A percentile compares a stretch with the other conserved stretches of the same genome.
These are phyloP conservation scores for Trichosanthes cucumerina DNA, from an alignment of 306 rosid species.

Conservation along the genomic window DNA sequence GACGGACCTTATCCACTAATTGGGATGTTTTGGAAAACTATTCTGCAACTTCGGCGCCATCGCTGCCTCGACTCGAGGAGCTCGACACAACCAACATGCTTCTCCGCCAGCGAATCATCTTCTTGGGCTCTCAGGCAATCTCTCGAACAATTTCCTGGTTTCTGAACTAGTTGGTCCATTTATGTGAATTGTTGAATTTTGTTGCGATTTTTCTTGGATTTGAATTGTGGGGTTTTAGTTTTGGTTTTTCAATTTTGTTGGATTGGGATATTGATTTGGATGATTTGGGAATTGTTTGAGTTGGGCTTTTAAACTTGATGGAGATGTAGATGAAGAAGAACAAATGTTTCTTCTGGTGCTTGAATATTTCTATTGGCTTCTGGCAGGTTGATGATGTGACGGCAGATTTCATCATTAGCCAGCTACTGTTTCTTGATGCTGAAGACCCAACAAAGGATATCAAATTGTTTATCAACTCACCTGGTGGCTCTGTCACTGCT, in stretches of 20 bases:
- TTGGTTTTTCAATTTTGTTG: background rate
- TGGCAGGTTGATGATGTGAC: slow-evolving; percentile 84
- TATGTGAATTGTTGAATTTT: background rate
- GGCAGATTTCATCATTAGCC: slow-evolving; percentile 82
- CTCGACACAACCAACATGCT: slow-evolving; percentile 86
- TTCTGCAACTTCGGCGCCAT: slow-evolving; percentile 33
- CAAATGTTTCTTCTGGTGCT: background rate
- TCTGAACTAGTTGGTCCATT: background rate
- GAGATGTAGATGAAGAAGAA: background rate
- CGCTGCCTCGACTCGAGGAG: slow-evolving; percentile 67
- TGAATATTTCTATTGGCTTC: background rate
- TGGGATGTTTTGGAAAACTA: slow-evolving; percentile 41
- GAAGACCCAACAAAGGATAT: slow-evolving; percentile 80
- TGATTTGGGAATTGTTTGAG: background rate
- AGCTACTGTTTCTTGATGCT: slow-evolving; percentile 82
- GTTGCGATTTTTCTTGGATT: background rate
- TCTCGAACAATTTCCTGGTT: background rate
- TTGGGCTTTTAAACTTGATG: too few relatives aligned
- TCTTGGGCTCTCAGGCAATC: slow-evolving; percentile 80
- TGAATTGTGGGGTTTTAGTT: background rate
- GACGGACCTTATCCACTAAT: slow-evolving; percentile 46
- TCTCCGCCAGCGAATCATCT: slow-evolving; percentile 87
- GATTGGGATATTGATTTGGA: background rate
- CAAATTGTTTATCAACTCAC: slow-evolving; percentile 79
- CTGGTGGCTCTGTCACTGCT: slow-evolving; percentile 95